Evolutionary conservation across 257 asterid genomes (phyloP), one percentile per base, ranked within the genome.

Genomic region (Phtheirospermum japonicum): DNA sequence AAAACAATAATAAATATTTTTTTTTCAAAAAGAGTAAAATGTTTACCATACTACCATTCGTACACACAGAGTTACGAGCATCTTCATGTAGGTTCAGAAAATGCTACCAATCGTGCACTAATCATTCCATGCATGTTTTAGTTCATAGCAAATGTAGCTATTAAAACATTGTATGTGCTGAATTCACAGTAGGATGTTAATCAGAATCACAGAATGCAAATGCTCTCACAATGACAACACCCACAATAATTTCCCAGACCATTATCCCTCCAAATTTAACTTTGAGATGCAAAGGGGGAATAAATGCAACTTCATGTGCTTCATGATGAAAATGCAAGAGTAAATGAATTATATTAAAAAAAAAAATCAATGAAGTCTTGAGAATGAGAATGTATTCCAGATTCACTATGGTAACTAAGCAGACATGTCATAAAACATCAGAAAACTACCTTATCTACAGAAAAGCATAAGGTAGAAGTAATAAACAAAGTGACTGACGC

Each of bases 401-500:
- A 23, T 23, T 23, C 28, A 23, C 28, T 23, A 23, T 23, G 28
- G 28, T 23, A 3, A 23, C 28, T 23, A 23, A 23, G 28, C 28
- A 23, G 28, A 23, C 28, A 23, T 23, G 28, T 23, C 28, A 36
- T 36, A 9, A 36, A 36, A 36, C 52, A 65, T 67, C 43, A 60
- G 48, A 28, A 69, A 43, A 64, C 40, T 59, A 50, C 55, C 61
- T 10, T 66, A 23, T 19, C 26, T 63, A 7, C 18, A 53, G 46
- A 53, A 56, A 59, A 61, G 18, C 19, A 51, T 13, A 45, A 66
- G 61, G 51, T 42, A 57, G 58, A 54, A 32, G 63, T 46, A 18
- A 12, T 16, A 17, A 61, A 59, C 45, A 61, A 59, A 59, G 65
- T 37, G 50, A 49, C 34, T 23, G 53, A 30, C 37, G 43, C 57